Evolutionary conservation across 352 stramenopile genomes (phyloP), one percentile per base, ranked within the genome.

Genomic region (Globisporangium irregulare): DNA sequence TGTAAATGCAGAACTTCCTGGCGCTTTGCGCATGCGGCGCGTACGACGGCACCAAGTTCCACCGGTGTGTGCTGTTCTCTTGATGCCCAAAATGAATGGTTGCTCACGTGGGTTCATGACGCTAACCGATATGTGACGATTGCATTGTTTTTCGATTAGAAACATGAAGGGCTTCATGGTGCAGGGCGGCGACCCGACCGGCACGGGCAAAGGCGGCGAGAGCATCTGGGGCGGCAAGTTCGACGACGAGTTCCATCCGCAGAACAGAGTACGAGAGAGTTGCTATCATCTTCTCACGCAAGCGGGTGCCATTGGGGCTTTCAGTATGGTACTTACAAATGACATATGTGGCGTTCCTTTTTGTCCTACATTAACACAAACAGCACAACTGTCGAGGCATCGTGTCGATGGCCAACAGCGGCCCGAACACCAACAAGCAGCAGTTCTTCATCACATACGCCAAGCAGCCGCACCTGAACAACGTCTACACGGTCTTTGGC

Each of bases 361-460:
- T 4, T 50, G 41, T n/a, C 15, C 4, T 50, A 50, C 41, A n/a
- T n/a, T 6, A 8, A 50, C 7, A 50, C 41, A 4, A 50, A 29
- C 50, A 92, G 81, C 91, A 98, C 76, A 96, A 97, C 64, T 87
- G 79, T 71, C 76, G 92, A 66, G 92, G 92, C 41, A 93, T 97
- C 69, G 87, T 98, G 32, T 97, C 91, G 24, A 97, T 98, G 90
- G 93, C 93, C 59, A 98, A 97, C 82, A 95, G 84, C 67, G 89
- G 90, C 1, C 83, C 93, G 29, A 93, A 97, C 76, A 98, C 93
- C 43, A 98, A 98, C 81, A 87, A 90, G 68, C 94, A 94, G 66
- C 96, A 99, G 79, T 99, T 99, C 73, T 99, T 99, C 79, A 98
- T 99, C 73, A 98, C 96, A 51, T 99, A 98, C 68, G 91, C 94